phyloP scores from a whole-genome alignment of 352 stramenopile genomes.

The Globisporangium camurandrum region DNA sequence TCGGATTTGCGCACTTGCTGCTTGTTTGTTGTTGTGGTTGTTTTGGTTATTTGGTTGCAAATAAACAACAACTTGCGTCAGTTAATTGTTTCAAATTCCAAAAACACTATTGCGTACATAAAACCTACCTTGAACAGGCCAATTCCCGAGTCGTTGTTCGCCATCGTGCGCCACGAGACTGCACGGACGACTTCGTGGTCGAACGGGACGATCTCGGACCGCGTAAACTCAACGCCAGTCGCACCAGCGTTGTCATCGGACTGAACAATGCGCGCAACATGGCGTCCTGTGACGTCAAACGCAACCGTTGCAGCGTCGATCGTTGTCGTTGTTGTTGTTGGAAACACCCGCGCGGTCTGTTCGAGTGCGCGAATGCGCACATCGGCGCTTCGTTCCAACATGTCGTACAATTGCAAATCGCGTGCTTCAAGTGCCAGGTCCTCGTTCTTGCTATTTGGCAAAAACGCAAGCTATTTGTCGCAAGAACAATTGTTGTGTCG shows the following conservation, averaged over 20 bases:
- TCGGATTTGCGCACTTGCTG: not conserved
- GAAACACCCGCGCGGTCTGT: not conserved
- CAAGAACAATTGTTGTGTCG: too few relatives aligned
- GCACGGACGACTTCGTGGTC: not conserved
- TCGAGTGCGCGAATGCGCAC: slow-evolving; percentile 3
- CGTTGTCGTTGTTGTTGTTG: too few relatives aligned
- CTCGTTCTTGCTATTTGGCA: slow-evolving; percentile 2
- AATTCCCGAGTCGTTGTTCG: not conserved
- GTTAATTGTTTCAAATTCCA: too few relatives aligned
- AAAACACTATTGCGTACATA: too few relatives aligned
- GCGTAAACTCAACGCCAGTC: slow-evolving; percentile 11
- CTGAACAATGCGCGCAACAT: slow-evolving; percentile 7
- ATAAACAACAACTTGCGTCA: too few relatives aligned
- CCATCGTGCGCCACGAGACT: slow-evolving; percentile 9
- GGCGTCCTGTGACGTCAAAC: not conserved
- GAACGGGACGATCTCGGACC: slow-evolving; percentile 5
- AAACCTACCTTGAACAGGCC: slow-evolving; percentile 4
- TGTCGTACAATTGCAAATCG: slow-evolving; percentile 9
- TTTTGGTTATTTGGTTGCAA: too few relatives aligned
- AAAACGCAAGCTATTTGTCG: slow-evolving; percentile 4
- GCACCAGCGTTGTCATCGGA: slow-evolving; percentile 1
- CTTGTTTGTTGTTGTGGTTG: too few relatives aligned
- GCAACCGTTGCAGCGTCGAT: slow-evolving; percentile 1
- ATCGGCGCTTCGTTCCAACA: slow-evolving; percentile 4
- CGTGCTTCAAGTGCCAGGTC: slow-evolving; percentile 3